Evolutionary conservation across 2,329 filamentous ascomycete genomes (phyloP).

Genomic region (Zopfia rhizophila): DNA sequence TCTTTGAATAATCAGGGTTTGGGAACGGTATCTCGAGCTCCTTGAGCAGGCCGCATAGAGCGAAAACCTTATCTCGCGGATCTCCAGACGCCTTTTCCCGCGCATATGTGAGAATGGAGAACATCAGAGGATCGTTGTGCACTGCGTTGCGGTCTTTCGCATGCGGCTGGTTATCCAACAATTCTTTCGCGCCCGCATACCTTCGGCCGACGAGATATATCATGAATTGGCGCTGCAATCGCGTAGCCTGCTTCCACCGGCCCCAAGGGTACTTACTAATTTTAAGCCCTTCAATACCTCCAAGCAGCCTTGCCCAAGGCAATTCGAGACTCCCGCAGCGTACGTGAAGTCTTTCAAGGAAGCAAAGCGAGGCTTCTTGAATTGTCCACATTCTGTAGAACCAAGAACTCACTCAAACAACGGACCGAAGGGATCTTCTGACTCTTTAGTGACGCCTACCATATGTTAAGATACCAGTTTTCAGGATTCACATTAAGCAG

Average conservation of each 20-base stretch:
- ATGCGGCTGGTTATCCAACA: slow-evolving; percentile 7
- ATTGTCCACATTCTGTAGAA: slow-evolving; percentile 17
- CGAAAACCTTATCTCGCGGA: slow-evolving; percentile 14
- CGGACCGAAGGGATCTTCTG: not conserved
- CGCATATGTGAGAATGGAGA: slow-evolving; percentile 5
- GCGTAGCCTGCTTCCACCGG: slow-evolving; percentile 10
- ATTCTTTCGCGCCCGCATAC: not conserved
- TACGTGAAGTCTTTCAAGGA: slow-evolving; percentile 3
- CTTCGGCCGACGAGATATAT: slow-evolving; percentile 1
- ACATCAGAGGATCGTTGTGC: slow-evolving; percentile 3
- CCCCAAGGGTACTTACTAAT: slow-evolving; percentile 7
- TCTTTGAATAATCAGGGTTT: slow-evolving; percentile 8
- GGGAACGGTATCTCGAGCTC: slow-evolving; percentile 10
- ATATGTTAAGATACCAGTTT: not conserved
- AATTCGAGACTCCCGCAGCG: slow-evolving; percentile 9
- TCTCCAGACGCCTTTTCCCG: slow-evolving; percentile 8
- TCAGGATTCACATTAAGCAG: too few relatives aligned
- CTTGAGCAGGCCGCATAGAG: slow-evolving; percentile 6
- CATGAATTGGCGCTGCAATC: slow-evolving; percentile 5
- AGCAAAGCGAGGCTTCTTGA: slow-evolving; percentile 11
- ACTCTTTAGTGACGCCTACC: not conserved
- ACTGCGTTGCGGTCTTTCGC: not conserved
- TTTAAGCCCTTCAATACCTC: slow-evolving; percentile 7
- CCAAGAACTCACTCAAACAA: slow-evolving; percentile 11
- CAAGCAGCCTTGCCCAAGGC: slow-evolving; percentile 1